Evolutionary conservation across 768 basidiomycete species (phyloP).

Genomic region (Kwoniella pini): DNA sequence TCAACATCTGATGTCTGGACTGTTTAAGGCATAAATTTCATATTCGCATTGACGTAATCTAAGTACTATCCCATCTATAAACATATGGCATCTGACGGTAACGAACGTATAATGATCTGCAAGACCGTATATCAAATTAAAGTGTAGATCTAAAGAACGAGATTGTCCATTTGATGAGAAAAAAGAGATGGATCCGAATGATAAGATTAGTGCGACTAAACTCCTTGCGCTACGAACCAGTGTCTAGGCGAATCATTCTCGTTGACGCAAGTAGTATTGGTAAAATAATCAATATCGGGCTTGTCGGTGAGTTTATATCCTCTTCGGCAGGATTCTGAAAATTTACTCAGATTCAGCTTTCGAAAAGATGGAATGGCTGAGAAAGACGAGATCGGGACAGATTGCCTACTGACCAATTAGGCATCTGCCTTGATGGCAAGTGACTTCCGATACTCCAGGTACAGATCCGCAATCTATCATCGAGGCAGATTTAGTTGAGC

Average conservation of each 20-base stretch:
- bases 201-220: not conserved
- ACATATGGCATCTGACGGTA: too few relatives aligned
- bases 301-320: not conserved
- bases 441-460: constrained; percentile 29
- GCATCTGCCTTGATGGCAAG: constrained; percentile 21
- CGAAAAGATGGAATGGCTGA: too few relatives aligned
- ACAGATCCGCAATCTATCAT: constrained; percentile 27
- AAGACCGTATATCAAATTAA: too few relatives aligned
- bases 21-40: too few relatives aligned
- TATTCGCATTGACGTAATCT: too few relatives aligned
- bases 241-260: not conserved
- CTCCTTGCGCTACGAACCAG: constrained; percentile 7
- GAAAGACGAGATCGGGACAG: not conserved
- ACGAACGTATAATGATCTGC: too few relatives aligned
- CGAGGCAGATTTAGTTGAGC: too few relatives aligned
- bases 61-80: too few relatives aligned
- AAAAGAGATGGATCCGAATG: too few relatives aligned
- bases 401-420: constrained; percentile 23
- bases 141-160: not conserved
- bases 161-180: not conserved
- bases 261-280: constrained; percentile 14
- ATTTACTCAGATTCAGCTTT: too few relatives aligned
- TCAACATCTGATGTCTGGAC: too few relatives aligned
- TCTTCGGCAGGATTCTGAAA: constrained; percentile 13
- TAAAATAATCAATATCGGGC: not conserved